Percentiles rank a stretch among this genome's conserved stretches.
Conservation (phyloP, 495 filamentous ascomycete genomes). For the Trichocladium antarcticum region DNA sequence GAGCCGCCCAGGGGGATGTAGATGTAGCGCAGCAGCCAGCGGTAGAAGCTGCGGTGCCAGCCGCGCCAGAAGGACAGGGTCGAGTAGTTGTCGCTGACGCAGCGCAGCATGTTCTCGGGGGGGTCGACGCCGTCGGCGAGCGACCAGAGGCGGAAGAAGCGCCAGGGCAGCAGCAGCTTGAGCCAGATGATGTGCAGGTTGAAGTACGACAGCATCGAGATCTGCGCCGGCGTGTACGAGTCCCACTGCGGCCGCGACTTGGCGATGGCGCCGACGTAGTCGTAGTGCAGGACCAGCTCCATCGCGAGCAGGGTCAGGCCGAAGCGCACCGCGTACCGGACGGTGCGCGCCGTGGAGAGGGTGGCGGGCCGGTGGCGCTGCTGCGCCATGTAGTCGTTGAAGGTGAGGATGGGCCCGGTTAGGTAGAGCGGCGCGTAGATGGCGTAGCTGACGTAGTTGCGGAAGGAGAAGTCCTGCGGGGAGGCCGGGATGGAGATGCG, state of each 20-base stretch:
- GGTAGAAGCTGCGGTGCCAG: constrained; percentile 92
- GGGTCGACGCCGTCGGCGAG: constrained; percentile 85
- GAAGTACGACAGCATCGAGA: constrained; percentile 88
- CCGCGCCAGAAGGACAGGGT: constrained; percentile 87
- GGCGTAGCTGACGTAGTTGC: constrained; percentile 76
- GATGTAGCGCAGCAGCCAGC: constrained; percentile 88
- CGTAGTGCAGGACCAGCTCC: constrained; percentile 87
- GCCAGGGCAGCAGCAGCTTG: constrained; percentile 92
- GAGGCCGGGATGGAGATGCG: constrained; percentile 66
- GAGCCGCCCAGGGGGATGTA: constrained; percentile 84
- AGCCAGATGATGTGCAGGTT: constrained; percentile 97
- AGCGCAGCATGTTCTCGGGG: constrained; percentile 96
- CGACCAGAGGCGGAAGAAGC: constrained; percentile 93
- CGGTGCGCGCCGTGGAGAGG: constrained; percentile 53
- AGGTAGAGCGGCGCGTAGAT: constrained; percentile 92
- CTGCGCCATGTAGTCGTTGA: constrained; percentile 97
- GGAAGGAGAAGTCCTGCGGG: constrained; percentile 58
- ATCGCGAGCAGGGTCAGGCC: constrained; percentile 69
- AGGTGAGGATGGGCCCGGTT: constrained; percentile 85
- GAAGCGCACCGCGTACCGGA: constrained; percentile 77
- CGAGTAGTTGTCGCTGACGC: constrained; percentile 90
- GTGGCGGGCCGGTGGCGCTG: constrained; percentile 54
- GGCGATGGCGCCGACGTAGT: constrained; percentile 88
- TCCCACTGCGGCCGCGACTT: constrained; percentile 68
- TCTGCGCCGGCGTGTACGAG: constrained; percentile 75